Evolutionary conservation across 2,329 filamentous ascomycete species (phyloP).

Genomic region (Blumeriella jaapii): DNA sequence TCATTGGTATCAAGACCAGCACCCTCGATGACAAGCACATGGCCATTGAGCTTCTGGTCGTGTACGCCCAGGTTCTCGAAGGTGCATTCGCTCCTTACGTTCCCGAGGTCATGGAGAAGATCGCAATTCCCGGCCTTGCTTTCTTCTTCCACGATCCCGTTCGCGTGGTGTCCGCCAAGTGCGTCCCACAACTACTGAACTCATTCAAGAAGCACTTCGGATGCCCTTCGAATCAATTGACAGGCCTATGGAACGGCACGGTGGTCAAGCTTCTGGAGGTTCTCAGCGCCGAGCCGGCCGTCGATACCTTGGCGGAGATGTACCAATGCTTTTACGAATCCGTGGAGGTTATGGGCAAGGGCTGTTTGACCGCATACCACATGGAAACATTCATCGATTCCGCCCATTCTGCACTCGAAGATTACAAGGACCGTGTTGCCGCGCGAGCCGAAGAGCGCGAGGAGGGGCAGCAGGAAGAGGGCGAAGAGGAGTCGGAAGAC

Average conservation of each 20-base stretch:
- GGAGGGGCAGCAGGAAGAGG: conserved; percentile 65
- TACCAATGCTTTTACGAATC: conserved; percentile 99
- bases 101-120: conserved; percentile 88
- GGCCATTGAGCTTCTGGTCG: conserved; percentile 95
- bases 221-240: conserved; percentile 64
- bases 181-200: conserved; percentile 84
- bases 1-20: conserved; percentile 96
- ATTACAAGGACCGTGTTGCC: conserved; percentile 81
- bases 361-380: conserved; percentile 64
- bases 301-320: conserved; percentile 96
- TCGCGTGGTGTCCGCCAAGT: conserved; percentile 85
- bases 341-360: conserved; percentile 82
- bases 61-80: conserved; percentile 94
- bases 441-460: conserved; percentile 74
- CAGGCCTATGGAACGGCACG: conserved; percentile 72
- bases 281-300: conserved; percentile 82
- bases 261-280: conserved; percentile 90
- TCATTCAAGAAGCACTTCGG: conserved; percentile 91
- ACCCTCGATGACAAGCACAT: conserved; percentile 98
- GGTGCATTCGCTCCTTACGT: conserved; percentile 87
- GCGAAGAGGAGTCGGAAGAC: conserved; percentile 81
- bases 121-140: conserved; percentile 81
- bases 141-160: conserved; percentile 99
- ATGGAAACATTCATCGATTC: conserved; percentile 83
- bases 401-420: conserved; percentile 74